Conservation (phyloP, 805 yeast species). For the Metschnikowia lachancei region DNA sequence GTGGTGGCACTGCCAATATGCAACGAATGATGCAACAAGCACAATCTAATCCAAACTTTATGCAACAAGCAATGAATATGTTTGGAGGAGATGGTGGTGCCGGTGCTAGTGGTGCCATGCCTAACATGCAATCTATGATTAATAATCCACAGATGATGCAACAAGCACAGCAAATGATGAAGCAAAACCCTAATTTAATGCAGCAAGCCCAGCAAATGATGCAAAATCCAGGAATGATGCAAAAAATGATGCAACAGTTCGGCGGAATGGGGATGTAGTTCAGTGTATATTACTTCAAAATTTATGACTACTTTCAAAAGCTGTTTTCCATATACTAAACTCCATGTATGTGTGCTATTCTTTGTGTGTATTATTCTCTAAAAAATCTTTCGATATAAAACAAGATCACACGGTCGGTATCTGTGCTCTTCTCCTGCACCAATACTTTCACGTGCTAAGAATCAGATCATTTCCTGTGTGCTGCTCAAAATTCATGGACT, state of each 20-base stretch:
- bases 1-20: slow-evolving; percentile 41
- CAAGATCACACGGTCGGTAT: too few species aligned
- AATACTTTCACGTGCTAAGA: too few species aligned
- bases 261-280: slow-evolving; percentile 33
- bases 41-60: slow-evolving; percentile 47
- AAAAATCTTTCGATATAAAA: too few species aligned
- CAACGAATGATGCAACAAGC: slow-evolving; percentile 56
- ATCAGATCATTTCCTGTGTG: too few species aligned
- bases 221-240: slow-evolving; percentile 68
- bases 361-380: too few species aligned
- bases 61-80: slow-evolving; percentile 65
- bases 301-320: too few species aligned
- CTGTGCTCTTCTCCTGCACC: too few species aligned
- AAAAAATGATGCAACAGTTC: slow-evolving; percentile 65
- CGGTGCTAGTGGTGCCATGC: slow-evolving; percentile 42
- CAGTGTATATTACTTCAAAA: not conserved
- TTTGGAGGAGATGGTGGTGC: slow-evolving; percentile 45
- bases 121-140: slow-evolving; percentile 42
- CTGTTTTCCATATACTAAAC: too few species aligned
- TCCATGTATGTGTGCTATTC: too few species aligned
- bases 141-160: slow-evolving; percentile 50
- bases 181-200: slow-evolving; percentile 44
- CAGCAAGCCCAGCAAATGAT: slow-evolving; percentile 44
- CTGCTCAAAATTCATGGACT: not conserved
- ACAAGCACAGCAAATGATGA: slow-evolving; percentile 48